Percentiles rank a stretch among this genome's conserved stretches.
Evolutionary conservation across 768 basidiomycete genomes (phyloP).

Genomic region (Leccinellum luteum): DNA sequence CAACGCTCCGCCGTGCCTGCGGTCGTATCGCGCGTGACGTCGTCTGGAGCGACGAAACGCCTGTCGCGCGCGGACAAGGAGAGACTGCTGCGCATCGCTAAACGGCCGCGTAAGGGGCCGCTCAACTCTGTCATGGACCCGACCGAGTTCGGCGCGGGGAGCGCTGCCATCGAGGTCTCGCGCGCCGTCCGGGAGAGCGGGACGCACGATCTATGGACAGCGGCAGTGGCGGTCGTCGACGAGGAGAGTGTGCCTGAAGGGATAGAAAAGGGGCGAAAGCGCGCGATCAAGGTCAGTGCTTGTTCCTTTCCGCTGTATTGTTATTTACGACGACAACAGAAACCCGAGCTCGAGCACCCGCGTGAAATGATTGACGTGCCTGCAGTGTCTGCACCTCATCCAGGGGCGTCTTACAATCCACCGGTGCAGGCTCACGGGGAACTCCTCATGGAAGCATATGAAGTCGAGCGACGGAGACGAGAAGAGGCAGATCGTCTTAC

Average conservation of each 20-base stretch:
- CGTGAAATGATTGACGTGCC: constrained; percentile 57
- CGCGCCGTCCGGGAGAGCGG: constrained; percentile 70
- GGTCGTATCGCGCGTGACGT: constrained; percentile 54
- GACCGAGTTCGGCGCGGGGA: constrained; percentile 63
- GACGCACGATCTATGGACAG: constrained; percentile 61
- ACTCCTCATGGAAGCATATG: constrained; percentile 65
- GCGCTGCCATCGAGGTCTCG: constrained; percentile 59
- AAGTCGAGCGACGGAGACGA: constrained; percentile 58
- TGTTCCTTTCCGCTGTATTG: neutral
- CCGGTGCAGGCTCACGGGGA: constrained; percentile 67
- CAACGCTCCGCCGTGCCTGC: constrained; percentile 90
- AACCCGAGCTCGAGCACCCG: constrained; percentile 46
- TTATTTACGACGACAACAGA: constrained; percentile 31
- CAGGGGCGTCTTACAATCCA: constrained; percentile 90
- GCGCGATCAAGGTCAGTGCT: constrained; percentile 50
- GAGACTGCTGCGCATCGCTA: constrained; percentile 71
- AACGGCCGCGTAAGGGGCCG: constrained; percentile 66
- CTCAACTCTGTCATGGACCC: constrained; percentile 71
- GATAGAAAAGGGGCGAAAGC: constrained; percentile 36
- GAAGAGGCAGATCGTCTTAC: constrained; percentile 52
- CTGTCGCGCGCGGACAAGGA: constrained; percentile 71
- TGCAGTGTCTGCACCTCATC: constrained; percentile 70
- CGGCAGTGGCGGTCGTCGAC: constrained; percentile 19
- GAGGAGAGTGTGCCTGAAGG: constrained; percentile 42
- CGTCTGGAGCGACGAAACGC: constrained; percentile 26